Conservation (phyloP, 2,329 filamentous ascomycete species). For the Geosmithia flava region DNA sequence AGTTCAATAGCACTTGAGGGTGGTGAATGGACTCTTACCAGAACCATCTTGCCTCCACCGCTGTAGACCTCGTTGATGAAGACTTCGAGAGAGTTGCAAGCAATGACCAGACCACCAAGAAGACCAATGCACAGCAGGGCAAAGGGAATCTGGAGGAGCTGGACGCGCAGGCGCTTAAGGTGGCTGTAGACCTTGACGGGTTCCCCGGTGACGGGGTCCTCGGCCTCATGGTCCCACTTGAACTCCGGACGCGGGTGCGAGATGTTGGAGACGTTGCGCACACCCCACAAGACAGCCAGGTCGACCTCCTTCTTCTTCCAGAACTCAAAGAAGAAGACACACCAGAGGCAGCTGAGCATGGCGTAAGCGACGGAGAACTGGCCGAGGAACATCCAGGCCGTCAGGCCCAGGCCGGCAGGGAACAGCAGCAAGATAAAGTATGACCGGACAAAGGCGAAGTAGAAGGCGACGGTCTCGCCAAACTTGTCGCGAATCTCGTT, state of each 20-base stretch:
- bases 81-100: slow-evolving; percentile 85
- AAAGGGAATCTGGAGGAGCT: slow-evolving; percentile 77
- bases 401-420: slow-evolving; percentile 65
- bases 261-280: slow-evolving; percentile 71
- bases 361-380: slow-evolving; percentile 76
- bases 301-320: slow-evolving; percentile 93
- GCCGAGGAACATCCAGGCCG: slow-evolving; percentile 71
- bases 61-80: slow-evolving; percentile 92
- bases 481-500: slow-evolving; percentile 65
- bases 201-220: slow-evolving; percentile 76
- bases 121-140: slow-evolving; percentile 59
- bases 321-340: slow-evolving; percentile 81
- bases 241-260: slow-evolving; percentile 71
- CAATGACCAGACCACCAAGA: slow-evolving; percentile 71
- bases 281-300: slow-evolving; percentile 77
- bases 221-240: slow-evolving; percentile 61
- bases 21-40: slow-evolving; percentile 40
- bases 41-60: slow-evolving; percentile 72
- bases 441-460: slow-evolving; percentile 86
- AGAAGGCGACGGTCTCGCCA: slow-evolving; percentile 80
- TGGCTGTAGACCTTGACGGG: slow-evolving; percentile 63
- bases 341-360: slow-evolving; percentile 71
- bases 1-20: too few relatives aligned
- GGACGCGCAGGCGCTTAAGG: slow-evolving; percentile 60
- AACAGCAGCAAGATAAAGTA: slow-evolving; percentile 83